phyloP scores from a whole-genome alignment of 495 filamentous ascomycete species.

The Penicillium simplicissimum region DNA sequence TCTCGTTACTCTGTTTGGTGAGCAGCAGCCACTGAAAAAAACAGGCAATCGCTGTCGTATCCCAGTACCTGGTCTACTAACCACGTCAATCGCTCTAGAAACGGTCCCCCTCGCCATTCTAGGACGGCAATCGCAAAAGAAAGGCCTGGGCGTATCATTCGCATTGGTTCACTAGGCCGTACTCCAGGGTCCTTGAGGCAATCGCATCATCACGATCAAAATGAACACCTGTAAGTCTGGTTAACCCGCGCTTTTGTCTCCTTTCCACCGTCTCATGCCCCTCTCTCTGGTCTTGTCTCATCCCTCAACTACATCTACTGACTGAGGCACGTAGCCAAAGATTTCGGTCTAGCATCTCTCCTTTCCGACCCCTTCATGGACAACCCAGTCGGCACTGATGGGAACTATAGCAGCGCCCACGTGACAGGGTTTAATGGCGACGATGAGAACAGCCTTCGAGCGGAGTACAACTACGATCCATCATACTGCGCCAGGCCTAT shows the following conservation, averaged over 20 bases:
- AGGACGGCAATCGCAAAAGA: constrained; percentile 18
- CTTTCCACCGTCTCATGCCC: not conserved
- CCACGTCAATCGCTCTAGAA: constrained; percentile 18
- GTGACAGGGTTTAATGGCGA: constrained; percentile 44
- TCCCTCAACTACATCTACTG: too few species aligned
- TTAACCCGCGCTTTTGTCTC: not conserved
- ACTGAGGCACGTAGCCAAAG: not conserved
- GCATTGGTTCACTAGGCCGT: constrained; percentile 23
- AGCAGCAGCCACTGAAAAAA: not conserved
- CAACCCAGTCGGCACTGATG: constrained; percentile 41
- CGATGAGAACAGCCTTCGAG: constrained; percentile 44
- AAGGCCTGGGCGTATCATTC: constrained; percentile 21
- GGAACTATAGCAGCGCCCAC: constrained; percentile 43
- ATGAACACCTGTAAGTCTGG: constrained; percentile 32
- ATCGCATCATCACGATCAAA: constrained; percentile 24
- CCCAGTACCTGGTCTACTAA: constrained; percentile 21
- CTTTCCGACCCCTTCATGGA: constrained; percentile 44
- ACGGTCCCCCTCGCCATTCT: constrained; percentile 9
- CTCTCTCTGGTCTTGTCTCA: not conserved
- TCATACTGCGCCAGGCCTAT: too few species aligned
- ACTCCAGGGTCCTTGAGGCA: constrained; percentile 29
- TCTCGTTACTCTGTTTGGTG: constrained; percentile 1
- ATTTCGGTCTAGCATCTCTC: constrained; percentile 32
- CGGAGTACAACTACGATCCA: too few species aligned
- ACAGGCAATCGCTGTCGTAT: not conserved